Conservation (phyloP, 2,329 filamentous ascomycete genomes). For the Dactylella cylindrospora region DNA sequence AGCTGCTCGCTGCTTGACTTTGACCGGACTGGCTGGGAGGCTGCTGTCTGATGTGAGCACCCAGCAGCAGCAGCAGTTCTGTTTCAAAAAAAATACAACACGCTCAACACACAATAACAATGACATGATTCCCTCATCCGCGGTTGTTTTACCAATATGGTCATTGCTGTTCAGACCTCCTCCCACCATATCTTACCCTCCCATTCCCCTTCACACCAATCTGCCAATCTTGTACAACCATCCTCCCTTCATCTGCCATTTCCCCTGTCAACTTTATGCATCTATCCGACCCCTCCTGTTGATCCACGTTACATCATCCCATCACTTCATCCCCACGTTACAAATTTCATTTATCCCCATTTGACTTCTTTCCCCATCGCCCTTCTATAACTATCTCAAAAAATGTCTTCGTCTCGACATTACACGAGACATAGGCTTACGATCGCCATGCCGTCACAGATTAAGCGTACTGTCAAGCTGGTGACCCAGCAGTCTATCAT, state of each 20-base stretch:
- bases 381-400: background rate
- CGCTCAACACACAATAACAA: constrained; percentile 14
- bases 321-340: background rate
- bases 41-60: too few species aligned
- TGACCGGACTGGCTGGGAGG: too few species aligned
- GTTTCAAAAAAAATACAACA: constrained; percentile 36
- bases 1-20: too few species aligned
- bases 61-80: too few species aligned
- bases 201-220: background rate
- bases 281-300: background rate
- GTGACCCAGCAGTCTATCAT: constrained; percentile 87
- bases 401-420: too few species aligned
- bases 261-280: too few species aligned
- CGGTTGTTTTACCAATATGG: too few species aligned
- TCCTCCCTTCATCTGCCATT: too few species aligned
- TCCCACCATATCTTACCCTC: constrained; percentile 13
- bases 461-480: constrained; percentile 87
- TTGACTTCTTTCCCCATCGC: background rate
- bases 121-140: too few species aligned
- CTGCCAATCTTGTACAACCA: background rate
- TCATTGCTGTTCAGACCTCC: too few species aligned
- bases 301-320: background rate
- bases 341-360: background rate
- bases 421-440: background rate
- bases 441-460: constrained; percentile 54